Conservation (phyloP, 2,329 filamentous ascomycete species). For the Endothia cerciana region DNA sequence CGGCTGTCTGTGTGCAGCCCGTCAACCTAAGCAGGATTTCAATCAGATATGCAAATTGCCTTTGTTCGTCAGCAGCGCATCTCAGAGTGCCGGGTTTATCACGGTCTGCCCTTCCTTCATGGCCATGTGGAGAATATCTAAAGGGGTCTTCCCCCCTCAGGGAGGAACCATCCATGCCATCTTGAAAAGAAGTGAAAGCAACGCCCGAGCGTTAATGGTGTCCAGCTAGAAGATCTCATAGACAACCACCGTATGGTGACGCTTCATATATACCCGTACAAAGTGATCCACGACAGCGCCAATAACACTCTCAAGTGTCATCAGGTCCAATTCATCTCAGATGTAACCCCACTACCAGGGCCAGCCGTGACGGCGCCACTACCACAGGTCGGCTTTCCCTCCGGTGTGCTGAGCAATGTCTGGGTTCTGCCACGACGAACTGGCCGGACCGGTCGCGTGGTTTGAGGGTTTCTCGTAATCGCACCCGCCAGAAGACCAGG, state of each 20-base stretch:
- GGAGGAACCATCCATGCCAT: not conserved
- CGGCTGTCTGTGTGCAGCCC: not conserved
- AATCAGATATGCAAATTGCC: not conserved
- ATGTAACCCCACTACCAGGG: slow-evolving; percentile 10
- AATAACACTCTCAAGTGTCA: not conserved
- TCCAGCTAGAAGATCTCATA: not conserved
- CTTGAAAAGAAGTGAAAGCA: not conserved
- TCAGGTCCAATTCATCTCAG: not conserved
- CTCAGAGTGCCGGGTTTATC: not conserved
- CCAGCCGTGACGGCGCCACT: slow-evolving; percentile 14
- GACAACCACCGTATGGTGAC: slow-evolving; percentile 9
- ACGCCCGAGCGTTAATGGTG: not conserved
- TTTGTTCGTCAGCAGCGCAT: not conserved
- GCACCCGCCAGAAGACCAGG: not conserved
- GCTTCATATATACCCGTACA: not conserved
- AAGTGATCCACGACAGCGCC: not conserved
- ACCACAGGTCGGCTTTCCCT: slow-evolving; percentile 22
- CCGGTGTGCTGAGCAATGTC: slow-evolving; percentile 18
- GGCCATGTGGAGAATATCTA: not conserved
- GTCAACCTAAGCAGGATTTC: not conserved
- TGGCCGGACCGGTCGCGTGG: slow-evolving; percentile 17
- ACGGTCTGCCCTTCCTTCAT: not conserved
- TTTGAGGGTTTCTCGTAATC: slow-evolving; percentile 18
- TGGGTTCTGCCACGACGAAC: not conserved
- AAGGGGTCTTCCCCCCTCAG: too few relatives aligned